Conservation (phyloP, 2,329 filamentous ascomycete species). For the Apiospora koreana region DNA sequence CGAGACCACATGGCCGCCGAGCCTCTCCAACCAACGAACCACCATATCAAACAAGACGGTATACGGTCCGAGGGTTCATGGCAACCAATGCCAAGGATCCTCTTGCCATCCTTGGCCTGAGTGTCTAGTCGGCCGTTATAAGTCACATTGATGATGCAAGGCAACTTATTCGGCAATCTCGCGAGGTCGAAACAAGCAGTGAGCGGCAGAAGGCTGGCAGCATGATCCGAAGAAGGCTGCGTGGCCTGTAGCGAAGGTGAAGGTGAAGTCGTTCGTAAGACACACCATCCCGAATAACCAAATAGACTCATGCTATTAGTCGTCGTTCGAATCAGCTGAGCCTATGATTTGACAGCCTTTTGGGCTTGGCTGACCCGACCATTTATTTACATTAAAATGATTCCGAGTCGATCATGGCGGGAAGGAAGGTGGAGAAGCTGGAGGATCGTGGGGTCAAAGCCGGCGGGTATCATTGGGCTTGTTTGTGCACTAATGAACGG, state of each 20-base stretch:
- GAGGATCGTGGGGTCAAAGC: conserved; percentile 1
- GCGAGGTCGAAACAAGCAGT: neutral
- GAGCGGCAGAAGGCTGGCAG: neutral
- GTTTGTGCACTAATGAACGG: neutral
- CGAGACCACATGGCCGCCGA: neutral
- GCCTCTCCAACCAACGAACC: neutral
- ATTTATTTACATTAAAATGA: neutral
- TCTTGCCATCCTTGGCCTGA: neutral
- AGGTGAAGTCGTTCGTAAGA: neutral
- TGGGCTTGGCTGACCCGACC: neutral
- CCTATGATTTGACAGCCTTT: neutral
- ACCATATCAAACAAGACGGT: no score
- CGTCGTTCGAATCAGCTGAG: neutral
- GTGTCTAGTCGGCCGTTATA: neutral
- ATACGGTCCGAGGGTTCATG: neutral
- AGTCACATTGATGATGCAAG: neutral
- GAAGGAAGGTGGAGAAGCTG: neutral
- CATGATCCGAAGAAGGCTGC: neutral
- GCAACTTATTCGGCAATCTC: neutral
- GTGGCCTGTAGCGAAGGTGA: neutral
- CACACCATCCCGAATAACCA: neutral
- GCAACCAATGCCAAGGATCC: neutral
- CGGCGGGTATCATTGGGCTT: neutral
- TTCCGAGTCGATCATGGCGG: neutral
- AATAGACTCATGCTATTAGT: neutral